Base-by-base conservation (phyloP, 2,329 filamentous ascomycete genomes). In the Grosmannia serpens region DNA sequence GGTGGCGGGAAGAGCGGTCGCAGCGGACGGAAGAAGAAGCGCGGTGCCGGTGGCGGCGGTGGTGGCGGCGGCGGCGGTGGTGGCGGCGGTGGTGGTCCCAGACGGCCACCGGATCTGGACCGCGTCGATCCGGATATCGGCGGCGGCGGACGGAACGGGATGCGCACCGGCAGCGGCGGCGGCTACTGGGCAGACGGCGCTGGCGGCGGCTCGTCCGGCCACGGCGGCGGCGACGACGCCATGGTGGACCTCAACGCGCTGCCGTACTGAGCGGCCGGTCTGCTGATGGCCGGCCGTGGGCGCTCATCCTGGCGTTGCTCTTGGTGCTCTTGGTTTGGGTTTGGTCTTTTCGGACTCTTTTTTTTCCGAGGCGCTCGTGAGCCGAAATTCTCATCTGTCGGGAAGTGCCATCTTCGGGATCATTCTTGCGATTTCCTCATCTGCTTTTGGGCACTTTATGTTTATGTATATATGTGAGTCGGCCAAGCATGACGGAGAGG, bases 181-280 rank as follows among this genome's bases (percentile, higher is more conserved):
- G n/a, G 24, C 15, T 55, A 58, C 56, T 58, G 56, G 56, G 53
- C 46, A 22, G 53, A 56, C 49, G 56, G 46, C 8, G 41, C 24
- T 22, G 33, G 53, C 17, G 33, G 49, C 22, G 26, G 31, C 35
- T 17, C 4, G 35, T 8, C n/a, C 46, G 46, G 49, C 33, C 33
- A 47, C 35, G 59, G 46, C 51, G 59, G 46, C 51, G 49, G 49
- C 47, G 62, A 60, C 27, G 63, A 62, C 3, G 59, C 49, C 27
- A 59, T 63, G 55, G 61, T 63, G n/a, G 62, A 64, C 47, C 59
- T 64, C 17, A 64, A 65, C n/a, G 62, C 60, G 15, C 53, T 62
- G 58, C 63, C 60, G 2, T 63, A 62, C 33, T 64, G 59, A 55
- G 10, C 4, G 29, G n/a, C 10, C 26, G 22, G 33, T n/a, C n/a